Conservation (phyloP, 176 grass and related monocot genomes). For the Avena insularis region DNA sequence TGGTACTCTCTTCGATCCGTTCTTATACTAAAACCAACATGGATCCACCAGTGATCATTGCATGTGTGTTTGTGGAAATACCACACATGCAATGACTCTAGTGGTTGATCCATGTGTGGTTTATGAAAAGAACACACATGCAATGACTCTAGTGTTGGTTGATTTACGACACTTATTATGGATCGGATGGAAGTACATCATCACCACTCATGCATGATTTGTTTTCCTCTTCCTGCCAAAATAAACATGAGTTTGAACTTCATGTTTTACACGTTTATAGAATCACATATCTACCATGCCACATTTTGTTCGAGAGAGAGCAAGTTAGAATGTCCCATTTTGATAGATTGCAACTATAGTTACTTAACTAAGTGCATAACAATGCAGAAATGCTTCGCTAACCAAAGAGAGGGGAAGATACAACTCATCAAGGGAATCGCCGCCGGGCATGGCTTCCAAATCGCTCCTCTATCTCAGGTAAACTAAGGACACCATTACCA, state of each 20-base stretch:
- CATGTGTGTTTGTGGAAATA: no score
- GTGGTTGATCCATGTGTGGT: no score
- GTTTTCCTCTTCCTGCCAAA: background rate
- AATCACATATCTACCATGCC: background rate
- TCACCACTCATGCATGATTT: background rate
- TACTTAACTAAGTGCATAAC: background rate
- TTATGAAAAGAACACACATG: no score
- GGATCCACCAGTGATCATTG: no score
- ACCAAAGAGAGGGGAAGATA: constrained; percentile 67
- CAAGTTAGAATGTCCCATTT: no score
- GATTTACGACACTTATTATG: no score
- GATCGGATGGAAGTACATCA: no score
- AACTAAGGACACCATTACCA: background rate
- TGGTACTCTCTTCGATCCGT: no score
- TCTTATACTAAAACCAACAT: no score
- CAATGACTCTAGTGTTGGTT: no score
- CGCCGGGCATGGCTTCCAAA: constrained; percentile 61
- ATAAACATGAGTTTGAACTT: background rate
- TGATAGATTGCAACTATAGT: background rate
- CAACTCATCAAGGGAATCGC: constrained; percentile 70
- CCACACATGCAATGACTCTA: no score
- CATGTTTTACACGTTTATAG: background rate
- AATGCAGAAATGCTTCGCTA: constrained; percentile 61
- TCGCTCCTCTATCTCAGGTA: constrained; percentile 78
- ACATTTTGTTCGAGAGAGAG: background rate